phyloP scores from a whole-genome alignment of 768 basidiomycete genomes.

The Pulveroboletus sp. region DNA sequence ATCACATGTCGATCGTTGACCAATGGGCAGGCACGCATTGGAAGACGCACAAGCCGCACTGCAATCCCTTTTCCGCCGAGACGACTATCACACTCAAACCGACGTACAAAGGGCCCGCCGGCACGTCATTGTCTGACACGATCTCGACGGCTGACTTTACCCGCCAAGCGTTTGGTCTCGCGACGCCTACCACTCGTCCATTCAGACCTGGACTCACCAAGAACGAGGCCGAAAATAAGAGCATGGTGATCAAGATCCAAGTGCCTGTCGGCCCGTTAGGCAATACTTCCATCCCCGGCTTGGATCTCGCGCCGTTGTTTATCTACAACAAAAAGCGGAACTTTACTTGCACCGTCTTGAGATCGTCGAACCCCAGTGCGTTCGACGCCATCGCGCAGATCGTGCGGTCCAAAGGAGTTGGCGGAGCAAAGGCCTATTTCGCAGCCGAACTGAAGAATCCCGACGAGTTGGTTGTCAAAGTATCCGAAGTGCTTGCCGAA shows the following conservation, averaged over 20 bases:
- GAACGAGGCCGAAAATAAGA: conserved; percentile 33
- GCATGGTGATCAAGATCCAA: conserved; percentile 53
- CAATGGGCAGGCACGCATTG: conserved; percentile 41
- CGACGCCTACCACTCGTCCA: conserved; percentile 17
- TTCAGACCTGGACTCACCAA: conserved; percentile 20
- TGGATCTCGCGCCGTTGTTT: conserved; percentile 29
- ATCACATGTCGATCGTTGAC: too few relatives aligned
- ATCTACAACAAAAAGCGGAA: conserved; percentile 54
- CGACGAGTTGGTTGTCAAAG: conserved; percentile 48
- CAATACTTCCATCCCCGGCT: not conserved
- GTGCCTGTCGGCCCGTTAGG: conserved; percentile 30
- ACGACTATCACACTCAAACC: conserved; percentile 49
- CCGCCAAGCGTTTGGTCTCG: conserved; percentile 30
- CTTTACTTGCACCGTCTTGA: conserved; percentile 43
- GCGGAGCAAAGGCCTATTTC: conserved; percentile 51
- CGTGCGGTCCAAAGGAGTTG: conserved; percentile 40
- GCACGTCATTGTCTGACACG: conserved; percentile 2
- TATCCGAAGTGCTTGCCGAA: conserved; percentile 50
- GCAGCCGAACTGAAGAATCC: conserved; percentile 45
- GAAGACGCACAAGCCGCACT: conserved; percentile 45
- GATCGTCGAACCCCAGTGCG: conserved; percentile 30
- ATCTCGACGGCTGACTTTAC: conserved; percentile 29
- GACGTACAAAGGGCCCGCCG: conserved; percentile 27
- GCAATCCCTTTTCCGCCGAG: conserved; percentile 41
- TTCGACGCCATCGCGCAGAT: conserved; percentile 42